A percentile compares a stretch with the other conserved stretches of the same genome.
Evolutionary conservation across 345 rosid genomes (phyloP).

Genomic region (Dovyalis caffra): DNA sequence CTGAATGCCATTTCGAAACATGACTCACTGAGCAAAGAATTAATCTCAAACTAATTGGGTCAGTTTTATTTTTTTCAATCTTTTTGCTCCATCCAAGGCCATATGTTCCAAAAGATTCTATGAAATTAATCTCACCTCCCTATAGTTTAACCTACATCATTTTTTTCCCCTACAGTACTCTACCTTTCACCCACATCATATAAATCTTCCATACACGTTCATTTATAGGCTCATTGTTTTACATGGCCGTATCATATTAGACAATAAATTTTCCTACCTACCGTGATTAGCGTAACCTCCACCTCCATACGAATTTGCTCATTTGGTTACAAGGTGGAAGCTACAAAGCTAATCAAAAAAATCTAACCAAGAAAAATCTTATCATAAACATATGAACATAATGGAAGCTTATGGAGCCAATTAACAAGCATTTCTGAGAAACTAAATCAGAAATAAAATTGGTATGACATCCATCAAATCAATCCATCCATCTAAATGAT

Average conservation of each 20-base stretch:
- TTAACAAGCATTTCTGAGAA: background rate
- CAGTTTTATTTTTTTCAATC: background rate
- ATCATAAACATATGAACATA: background rate
- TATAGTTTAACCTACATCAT: background rate
- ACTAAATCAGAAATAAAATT: no score
- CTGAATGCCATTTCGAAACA: background rate
- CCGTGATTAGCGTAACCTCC: background rate
- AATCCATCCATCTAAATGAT: background rate
- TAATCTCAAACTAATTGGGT: background rate
- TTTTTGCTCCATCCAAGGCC: background rate
- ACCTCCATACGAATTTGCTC: background rate
- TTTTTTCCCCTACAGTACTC: background rate
- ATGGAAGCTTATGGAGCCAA: background rate
- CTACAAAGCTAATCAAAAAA: background rate
- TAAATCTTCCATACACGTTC: background rate
- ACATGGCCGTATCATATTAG: background rate
- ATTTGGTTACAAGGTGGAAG: background rate
- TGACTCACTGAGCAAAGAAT: background rate
- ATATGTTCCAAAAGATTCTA: background rate
- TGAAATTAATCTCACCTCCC: background rate
- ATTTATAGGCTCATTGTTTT: background rate
- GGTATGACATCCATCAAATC: background rate
- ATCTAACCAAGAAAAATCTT: background rate
- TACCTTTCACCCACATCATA: background rate
- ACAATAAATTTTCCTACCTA: background rate